phyloP scores from a whole-genome alignment of 768 basidiomycete species.

The Rhizopogon vesiculosus region DNA sequence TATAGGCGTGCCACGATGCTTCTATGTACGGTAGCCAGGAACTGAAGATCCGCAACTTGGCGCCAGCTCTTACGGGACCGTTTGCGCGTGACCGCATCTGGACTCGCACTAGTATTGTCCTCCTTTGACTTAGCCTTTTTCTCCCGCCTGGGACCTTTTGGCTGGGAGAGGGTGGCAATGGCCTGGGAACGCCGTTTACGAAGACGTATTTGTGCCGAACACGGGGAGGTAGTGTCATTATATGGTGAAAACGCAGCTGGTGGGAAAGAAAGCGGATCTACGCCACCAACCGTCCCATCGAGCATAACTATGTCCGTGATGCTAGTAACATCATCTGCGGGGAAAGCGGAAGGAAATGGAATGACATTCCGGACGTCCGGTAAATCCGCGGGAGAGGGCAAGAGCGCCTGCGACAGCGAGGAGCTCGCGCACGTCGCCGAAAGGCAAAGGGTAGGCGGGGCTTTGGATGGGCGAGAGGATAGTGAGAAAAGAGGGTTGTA shows the following conservation, averaged over 20 bases:
- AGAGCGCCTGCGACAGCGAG: constrained; percentile 13
- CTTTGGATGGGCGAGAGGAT: constrained; percentile 23
- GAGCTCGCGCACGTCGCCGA: constrained; percentile 22
- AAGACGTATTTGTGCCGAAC: constrained; percentile 12
- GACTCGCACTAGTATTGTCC: constrained; percentile 1
- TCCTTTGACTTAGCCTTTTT: not conserved
- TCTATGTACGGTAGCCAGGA: constrained; percentile 31
- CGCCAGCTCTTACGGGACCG: constrained; percentile 26
- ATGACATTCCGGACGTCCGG: constrained; percentile 27
- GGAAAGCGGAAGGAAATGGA: constrained; percentile 30
- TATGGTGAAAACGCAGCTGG: not conserved
- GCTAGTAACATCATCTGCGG: constrained; percentile 11
- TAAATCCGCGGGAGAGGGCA: constrained; percentile 16
- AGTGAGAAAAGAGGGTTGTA: constrained; percentile 14
- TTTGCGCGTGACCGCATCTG: constrained; percentile 15
- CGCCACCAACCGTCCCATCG: constrained; percentile 16
- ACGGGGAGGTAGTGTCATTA: constrained; percentile 3
- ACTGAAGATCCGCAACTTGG: constrained; percentile 30
- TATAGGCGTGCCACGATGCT: constrained; percentile 20
- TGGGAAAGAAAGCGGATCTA: constrained; percentile 1
- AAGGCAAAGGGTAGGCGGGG: constrained; percentile 33
- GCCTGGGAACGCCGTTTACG: constrained; percentile 32
- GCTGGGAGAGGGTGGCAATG: constrained; percentile 22
- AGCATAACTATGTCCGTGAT: constrained; percentile 21
- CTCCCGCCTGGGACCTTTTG: constrained; percentile 1